These are phyloP conservation scores for Neonectria punicea DNA, from an alignment of 2,329 filamentous ascomycete genomes.

Conservation along the genomic window DNA sequence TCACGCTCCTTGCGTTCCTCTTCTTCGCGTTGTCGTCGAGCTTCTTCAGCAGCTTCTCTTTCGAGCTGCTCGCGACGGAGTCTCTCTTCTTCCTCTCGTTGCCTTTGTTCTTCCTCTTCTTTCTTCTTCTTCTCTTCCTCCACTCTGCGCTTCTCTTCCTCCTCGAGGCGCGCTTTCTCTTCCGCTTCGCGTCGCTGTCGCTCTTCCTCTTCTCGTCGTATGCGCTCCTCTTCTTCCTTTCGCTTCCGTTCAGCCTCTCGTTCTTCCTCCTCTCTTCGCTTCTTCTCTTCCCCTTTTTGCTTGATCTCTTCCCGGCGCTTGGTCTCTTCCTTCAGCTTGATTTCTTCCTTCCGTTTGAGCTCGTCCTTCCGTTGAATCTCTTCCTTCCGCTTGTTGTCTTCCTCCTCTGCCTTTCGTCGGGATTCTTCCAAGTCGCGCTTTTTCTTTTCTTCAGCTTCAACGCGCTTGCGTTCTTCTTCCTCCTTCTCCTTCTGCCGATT, in stretches of 20 bases:
- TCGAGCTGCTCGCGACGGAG: constrained; percentile 56
- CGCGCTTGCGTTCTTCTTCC: constrained; percentile 38
- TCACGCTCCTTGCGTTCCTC: constrained; percentile 63
- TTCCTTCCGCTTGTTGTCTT: constrained; percentile 18
- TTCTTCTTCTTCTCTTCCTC: constrained; percentile 54
- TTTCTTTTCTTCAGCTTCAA: constrained; percentile 43
- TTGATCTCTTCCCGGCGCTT: constrained; percentile 43
- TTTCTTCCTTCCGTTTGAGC: neutral
- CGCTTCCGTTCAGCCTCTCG: constrained; percentile 50
- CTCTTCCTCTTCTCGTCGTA: constrained; percentile 49
- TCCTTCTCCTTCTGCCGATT: constrained; percentile 50
- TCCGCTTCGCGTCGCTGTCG: constrained; percentile 51
- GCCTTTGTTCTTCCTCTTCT: constrained; percentile 50
- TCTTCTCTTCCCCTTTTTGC: constrained; percentile 47
- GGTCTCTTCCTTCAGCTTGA: constrained; percentile 32
- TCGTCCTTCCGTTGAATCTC: neutral
- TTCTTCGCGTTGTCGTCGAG: constrained; percentile 61
- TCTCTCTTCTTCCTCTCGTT: constrained; percentile 60
- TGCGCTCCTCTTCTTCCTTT: constrained; percentile 51
- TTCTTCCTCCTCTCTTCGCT: constrained; percentile 45
- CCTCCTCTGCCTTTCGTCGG: constrained; percentile 45
- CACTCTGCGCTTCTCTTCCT: constrained; percentile 49
- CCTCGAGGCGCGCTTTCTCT: constrained; percentile 50
- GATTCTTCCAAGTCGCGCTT: constrained; percentile 42
- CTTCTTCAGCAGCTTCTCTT: constrained; percentile 60